Conservation (phyloP, 2,329 filamentous ascomycete genomes). For the Aphanoascus verrucosus region DNA sequence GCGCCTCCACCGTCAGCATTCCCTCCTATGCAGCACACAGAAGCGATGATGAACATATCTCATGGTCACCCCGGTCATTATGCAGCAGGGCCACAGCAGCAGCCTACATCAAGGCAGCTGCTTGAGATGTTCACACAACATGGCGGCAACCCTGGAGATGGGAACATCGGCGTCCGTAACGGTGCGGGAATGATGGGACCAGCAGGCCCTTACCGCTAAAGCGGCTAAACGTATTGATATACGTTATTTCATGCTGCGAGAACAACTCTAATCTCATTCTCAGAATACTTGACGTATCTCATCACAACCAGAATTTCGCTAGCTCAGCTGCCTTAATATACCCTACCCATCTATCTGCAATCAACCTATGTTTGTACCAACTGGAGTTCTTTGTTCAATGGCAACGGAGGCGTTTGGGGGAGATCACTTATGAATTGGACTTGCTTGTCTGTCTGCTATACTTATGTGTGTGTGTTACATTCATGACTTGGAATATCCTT, state of each 20-base stretch:
- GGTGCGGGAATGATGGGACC: constrained; percentile 18
- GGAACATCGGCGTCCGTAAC: constrained; percentile 9
- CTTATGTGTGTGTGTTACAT: background rate
- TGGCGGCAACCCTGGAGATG: constrained; percentile 21
- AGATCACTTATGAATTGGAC: constrained; percentile 1
- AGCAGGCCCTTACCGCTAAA: constrained; percentile 17
- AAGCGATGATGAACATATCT: constrained; percentile 30
- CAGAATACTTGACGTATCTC: background rate
- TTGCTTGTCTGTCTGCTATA: background rate
- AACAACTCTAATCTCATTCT: background rate
- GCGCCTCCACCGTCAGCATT: constrained; percentile 29
- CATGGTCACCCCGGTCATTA: constrained; percentile 29
- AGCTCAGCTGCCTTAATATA: constrained; percentile 8
- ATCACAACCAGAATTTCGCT: background rate
- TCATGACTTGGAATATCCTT: constrained; percentile 1
- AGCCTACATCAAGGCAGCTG: constrained; percentile 30
- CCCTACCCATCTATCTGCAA: constrained; percentile 6
- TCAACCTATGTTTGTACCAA: constrained; percentile 8
- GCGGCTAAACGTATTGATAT: background rate
- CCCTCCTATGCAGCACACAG: constrained; percentile 32
- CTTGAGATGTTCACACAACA: constrained; percentile 37
- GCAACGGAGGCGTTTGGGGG: background rate
- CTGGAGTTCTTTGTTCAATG: background rate
- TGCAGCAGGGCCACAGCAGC: constrained; percentile 28
- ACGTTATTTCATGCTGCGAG: background rate